Percentiles rank a stretch among this genome's conserved stretches.
phyloP scores from a whole-genome alignment of 108 stramenopile genomes.

The Pseudonitzschia multistriata region DNA sequence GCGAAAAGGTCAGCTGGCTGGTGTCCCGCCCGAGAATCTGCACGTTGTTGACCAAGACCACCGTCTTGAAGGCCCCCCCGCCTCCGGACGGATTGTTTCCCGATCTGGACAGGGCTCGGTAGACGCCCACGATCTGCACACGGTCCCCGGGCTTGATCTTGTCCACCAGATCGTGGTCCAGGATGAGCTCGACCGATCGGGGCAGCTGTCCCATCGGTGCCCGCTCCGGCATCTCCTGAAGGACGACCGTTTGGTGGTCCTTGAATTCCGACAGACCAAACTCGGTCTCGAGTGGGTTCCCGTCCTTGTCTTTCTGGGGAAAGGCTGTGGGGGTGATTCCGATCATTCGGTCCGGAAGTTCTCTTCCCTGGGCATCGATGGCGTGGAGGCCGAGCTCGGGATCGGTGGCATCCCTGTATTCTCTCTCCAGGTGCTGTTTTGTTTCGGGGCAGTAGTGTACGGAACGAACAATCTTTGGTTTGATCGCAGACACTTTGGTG shows the following conservation, averaged over 20 bases:
- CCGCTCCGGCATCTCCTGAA: conserved; percentile 96
- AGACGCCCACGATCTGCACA: conserved; percentile 87
- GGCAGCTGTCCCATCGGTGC: conserved; percentile 99
- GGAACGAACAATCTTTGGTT: conserved; percentile 95
- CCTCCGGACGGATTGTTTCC: conserved; percentile 27
- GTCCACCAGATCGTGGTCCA: conserved; percentile 94
- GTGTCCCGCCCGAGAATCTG: conserved; percentile 87
- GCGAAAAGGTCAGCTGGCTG: conserved; percentile 67
- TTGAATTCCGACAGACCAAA: conserved; percentile 94
- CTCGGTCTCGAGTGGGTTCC: conserved; percentile 93
- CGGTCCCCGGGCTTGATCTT: conserved; percentile 97
- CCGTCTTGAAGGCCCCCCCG: conserved; percentile 89
- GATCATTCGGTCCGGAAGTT: conserved; percentile 71
- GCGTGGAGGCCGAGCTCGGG: conserved; percentile 86
- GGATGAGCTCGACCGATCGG: conserved; percentile 87
- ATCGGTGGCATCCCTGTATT: conserved; percentile 95
- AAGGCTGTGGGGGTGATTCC: conserved; percentile 83
- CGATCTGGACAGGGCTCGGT: conserved; percentile 77
- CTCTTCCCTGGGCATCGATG: conserved; percentile 72
- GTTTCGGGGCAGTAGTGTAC: conserved; percentile 97
- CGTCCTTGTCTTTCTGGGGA: conserved; percentile 90
- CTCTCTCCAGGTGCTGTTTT: conserved; percentile 64
- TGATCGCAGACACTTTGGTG: conserved; percentile 93
- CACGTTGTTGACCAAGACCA: conserved; percentile 94
- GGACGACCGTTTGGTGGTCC: conserved; percentile 94